phyloP scores from a whole-genome alignment of 441 rosid genomes.

The Populus tomentosa region DNA sequence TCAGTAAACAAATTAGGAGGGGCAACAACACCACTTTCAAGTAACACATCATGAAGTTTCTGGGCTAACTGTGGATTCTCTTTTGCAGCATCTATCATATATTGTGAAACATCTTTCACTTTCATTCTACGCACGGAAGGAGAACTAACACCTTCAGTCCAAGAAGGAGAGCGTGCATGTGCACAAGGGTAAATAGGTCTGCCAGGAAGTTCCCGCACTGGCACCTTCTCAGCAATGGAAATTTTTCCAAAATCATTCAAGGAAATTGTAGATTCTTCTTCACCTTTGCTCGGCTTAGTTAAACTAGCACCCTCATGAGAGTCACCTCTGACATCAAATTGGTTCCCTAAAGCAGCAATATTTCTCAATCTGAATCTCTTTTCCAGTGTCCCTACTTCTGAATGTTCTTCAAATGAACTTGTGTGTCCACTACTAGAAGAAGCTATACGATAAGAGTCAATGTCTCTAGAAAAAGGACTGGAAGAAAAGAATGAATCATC shows the following conservation, averaged over 20 bases:
- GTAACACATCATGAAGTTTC: conserved; percentile 93
- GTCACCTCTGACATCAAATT: conserved; percentile 39
- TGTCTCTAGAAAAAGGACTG: conserved; percentile 56
- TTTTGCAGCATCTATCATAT: conserved; percentile 97
- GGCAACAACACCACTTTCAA: conserved; percentile 93
- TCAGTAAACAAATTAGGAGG: conserved; percentile 87
- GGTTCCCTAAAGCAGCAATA: conserved; percentile 29
- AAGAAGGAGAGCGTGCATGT: conserved; percentile 90
- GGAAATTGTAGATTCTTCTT: conserved; percentile 39
- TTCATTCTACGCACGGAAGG: conserved; percentile 88
- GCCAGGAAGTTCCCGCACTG: conserved; percentile 37
- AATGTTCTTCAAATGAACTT: conserved; percentile 53
- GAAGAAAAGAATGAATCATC: conserved; percentile 55
- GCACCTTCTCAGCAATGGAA: conserved; percentile 33
- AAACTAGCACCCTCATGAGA: conserved; percentile 23
- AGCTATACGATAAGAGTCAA: conserved; percentile 49
- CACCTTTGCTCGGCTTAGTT: conserved; percentile 18
- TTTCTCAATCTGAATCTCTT: conserved; percentile 37
- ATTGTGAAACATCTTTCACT: conserved; percentile 94
- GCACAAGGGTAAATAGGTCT: conserved; percentile 48
- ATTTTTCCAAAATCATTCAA: conserved; percentile 30
- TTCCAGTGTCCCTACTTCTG: conserved; percentile 42
- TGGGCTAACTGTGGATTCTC: conserved; percentile 94
- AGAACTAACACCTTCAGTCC: conserved; percentile 98
- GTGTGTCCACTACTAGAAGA: conserved; percentile 72